These are phyloP conservation scores for Diaporthe capsici DNA, from an alignment of 2,329 filamentous ascomycete genomes.

Conservation along the genomic window DNA sequence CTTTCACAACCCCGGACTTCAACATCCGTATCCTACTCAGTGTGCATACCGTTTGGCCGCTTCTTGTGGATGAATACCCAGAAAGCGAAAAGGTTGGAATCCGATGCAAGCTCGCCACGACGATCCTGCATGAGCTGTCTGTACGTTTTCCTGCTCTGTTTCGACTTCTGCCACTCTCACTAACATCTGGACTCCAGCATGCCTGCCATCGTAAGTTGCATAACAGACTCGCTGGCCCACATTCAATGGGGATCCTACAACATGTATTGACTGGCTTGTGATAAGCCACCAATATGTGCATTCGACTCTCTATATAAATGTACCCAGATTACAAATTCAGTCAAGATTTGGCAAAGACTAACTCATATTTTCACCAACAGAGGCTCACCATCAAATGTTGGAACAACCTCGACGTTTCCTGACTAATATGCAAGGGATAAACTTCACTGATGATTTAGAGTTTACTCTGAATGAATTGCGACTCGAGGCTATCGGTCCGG, in stretches of 20 bases:
- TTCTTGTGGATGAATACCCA: background rate
- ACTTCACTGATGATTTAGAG: background rate
- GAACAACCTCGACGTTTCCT: background rate
- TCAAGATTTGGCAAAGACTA: background rate
- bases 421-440: background rate
- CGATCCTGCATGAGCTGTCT: background rate
- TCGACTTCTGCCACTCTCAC: background rate
- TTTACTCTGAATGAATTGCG: background rate
- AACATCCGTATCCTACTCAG: background rate
- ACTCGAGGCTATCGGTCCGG: background rate
- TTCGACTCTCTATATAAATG: background rate
- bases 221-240: background rate
- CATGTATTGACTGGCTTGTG: background rate
- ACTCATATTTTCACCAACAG: background rate
- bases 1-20: background rate
- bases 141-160: background rate
- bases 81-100: background rate
- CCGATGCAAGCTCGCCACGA: background rate
- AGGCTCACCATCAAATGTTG: background rate
- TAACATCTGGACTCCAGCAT: background rate
- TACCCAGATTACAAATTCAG: background rate
- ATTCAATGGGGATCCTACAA: too few relatives aligned
- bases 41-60: background rate
- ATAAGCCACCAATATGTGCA: background rate
- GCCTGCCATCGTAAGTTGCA: background rate